A percentile compares a stretch with the other conserved stretches of the same genome.
Conservation (phyloP, 2,329 filamentous ascomycete species). For the Colletotrichum nymphaeae region DNA sequence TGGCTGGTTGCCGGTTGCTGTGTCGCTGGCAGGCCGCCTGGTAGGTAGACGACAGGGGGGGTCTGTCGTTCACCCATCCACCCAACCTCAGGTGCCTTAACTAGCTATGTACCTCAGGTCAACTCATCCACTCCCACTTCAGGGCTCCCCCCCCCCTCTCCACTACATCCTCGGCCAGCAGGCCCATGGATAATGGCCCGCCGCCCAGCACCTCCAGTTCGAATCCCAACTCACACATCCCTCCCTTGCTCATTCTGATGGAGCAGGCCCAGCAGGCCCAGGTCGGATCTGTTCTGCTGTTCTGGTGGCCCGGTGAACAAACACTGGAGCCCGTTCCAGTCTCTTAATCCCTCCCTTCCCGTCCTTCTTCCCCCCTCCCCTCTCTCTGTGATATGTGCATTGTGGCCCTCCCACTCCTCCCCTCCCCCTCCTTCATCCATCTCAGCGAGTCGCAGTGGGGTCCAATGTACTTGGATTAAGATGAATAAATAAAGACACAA, state of each 20-base stretch:
- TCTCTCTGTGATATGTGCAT: constrained; percentile 17
- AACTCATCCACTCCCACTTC: constrained; percentile 20
- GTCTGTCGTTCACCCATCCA: not conserved
- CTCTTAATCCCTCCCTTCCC: constrained; percentile 10
- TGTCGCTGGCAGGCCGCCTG: constrained; percentile 1
- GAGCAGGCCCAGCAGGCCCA: not conserved
- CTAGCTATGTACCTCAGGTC: too few species aligned
- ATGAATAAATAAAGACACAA: not conserved
- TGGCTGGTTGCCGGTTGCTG: constrained; percentile 6
- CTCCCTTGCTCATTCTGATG: constrained; percentile 33
- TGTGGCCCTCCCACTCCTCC: constrained; percentile 1
- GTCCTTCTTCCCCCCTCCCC: not conserved
- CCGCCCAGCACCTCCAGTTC: not conserved
- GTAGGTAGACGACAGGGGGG: not conserved
- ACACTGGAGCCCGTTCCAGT: constrained; percentile 13
- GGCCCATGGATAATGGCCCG: not conserved
- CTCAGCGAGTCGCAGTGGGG: constrained; percentile 4
- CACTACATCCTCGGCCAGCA: constrained; percentile 15
- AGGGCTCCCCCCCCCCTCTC: constrained; percentile 1
- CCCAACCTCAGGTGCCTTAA: too few species aligned
- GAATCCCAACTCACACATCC: not conserved
- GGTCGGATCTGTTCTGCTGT: constrained; percentile 13
- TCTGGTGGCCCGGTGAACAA: constrained; percentile 33
- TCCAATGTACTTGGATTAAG: not conserved
- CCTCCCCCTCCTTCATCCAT: not conserved